A percentile compares a stretch with the other conserved stretches of the same genome.
These are phyloP conservation scores for Vigna radiata DNA, from an alignment of 306 rosid genomes.

Conservation along the genomic window DNA sequence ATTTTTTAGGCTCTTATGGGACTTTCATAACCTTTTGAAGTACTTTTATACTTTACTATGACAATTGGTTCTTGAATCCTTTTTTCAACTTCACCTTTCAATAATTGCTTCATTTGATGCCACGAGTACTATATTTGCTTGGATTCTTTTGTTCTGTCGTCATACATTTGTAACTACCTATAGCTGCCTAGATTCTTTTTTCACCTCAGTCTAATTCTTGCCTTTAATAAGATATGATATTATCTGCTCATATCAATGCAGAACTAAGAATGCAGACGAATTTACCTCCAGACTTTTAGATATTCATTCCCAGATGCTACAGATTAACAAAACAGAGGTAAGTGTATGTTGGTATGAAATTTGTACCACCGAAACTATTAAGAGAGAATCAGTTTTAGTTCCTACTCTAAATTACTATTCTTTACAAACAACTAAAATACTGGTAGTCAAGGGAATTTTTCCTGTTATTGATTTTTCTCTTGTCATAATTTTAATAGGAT, in stretches of 20 bases:
- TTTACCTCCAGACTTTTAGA: conserved; percentile 88
- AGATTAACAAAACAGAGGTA: conserved; percentile 86
- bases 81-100: conserved; percentile 2
- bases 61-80: conserved; percentile 1
- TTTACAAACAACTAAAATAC: not conserved
- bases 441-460: conserved; percentile 21
- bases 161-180: no score
- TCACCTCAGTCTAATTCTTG: not conserved
- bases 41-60: not conserved
- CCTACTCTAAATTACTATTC: not conserved
- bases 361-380: conserved; percentile 1
- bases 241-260: conserved; percentile 51
- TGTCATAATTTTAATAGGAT: conserved; percentile 59
- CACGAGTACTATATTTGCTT: no score
- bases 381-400: not conserved
- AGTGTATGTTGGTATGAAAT: conserved; percentile 20
- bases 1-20: not conserved
- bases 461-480: conserved; percentile 30
- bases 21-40: not conserved
- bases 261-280: conserved; percentile 75
- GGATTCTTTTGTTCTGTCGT: no score
- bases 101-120: not conserved
- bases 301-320: conserved; percentile 84
- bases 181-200: no score
- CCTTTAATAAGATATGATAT: not conserved